Base-by-base conservation (phyloP, 305 asterid genomes). In the Fraxinus baroniana region DNA sequence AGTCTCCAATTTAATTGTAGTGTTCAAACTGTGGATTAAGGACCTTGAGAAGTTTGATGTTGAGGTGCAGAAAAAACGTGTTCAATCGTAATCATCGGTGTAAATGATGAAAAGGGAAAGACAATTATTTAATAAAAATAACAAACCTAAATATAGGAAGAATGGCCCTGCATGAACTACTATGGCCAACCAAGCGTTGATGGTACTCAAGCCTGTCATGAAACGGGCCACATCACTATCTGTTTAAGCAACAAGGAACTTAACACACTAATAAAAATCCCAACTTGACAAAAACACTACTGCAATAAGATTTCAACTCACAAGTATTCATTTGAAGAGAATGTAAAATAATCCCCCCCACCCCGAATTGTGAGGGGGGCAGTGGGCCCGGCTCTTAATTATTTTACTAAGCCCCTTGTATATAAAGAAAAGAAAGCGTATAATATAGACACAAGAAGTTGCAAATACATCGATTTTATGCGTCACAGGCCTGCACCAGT, bases 401-500 rank as follows among this genome's bases (percentile, higher is more conserved):
- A 26, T 78, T 74, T 68, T 79, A 32, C 82, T 84, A 72, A 49
- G 84, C 52, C 37, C 80, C 82, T 78, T 70, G 73, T 86, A 84
- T 83, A 79, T 81, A 84, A 85, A 86, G 57, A 78, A 46, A 28
- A 26, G 41, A 55, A 72, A 66, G 76, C 66, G 79, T 78, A 75
- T 62, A 76, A 71, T 52, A 28, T 73, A 55, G 72, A 52, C 76
- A 80, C 52, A 80, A 60, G 12, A 72, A 55, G 64, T 55, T 70
- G 80, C 35, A 41, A 33, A 80, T 75, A 73, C 36, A 82, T 44
- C 41, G 30, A 72, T 26, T 10, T 35, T 52, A 13, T 55, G 85
- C 52, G 30, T 78, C 52, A 33, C 46, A 46, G 44, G 33, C 80
- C 36, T 10, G 8, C 35, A 46, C 79, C 35, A 74, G 80, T 78